A percentile compares a stretch with the other conserved stretches of the same genome.
These are phyloP conservation scores for Clonostachys chloroleuca DNA, from an alignment of 2,329 filamentous ascomycete genomes.

Conservation along the genomic window DNA sequence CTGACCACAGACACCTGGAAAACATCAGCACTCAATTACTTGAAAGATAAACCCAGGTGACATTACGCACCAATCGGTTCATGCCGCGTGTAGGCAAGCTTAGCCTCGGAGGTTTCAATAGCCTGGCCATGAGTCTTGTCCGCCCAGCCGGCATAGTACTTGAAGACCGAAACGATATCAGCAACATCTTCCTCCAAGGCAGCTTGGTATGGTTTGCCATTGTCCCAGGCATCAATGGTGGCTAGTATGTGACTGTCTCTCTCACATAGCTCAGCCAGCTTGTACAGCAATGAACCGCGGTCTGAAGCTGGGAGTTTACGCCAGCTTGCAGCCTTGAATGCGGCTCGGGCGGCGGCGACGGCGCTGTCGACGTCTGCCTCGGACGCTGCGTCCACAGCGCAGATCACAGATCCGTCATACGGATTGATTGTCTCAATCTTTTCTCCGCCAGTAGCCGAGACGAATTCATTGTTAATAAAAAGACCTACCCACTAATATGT, in stretches of 20 bases:
- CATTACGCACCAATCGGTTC: too few relatives aligned
- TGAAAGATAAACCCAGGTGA: too few relatives aligned
- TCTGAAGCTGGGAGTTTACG: conserved; percentile 63
- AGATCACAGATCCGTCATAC: conserved; percentile 42
- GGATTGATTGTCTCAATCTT: conserved; percentile 9
- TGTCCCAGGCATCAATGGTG: conserved; percentile 81
- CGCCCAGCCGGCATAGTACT: conserved; percentile 77
- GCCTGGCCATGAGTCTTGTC: conserved; percentile 90
- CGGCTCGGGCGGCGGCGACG: conserved; percentile 79
- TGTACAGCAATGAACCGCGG: conserved; percentile 65
- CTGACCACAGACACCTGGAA: conserved; percentile 64
- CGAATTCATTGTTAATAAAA: conserved; percentile 13
- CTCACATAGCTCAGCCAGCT: conserved; percentile 77
- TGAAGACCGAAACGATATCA: conserved; percentile 63
- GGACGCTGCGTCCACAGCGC: conserved; percentile 76
- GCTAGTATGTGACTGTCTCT: conserved; percentile 73
- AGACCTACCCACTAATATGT: conserved; percentile 23
- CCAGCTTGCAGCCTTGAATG: conserved; percentile 73
- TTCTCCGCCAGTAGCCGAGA: conserved; percentile 6
- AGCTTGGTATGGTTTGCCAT: conserved; percentile 60
- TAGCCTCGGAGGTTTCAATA: conserved; percentile 58
- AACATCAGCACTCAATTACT: conserved; percentile 59
- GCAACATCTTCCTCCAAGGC: conserved; percentile 63
- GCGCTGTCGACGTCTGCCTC: conserved; percentile 84
- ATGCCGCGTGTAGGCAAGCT: too few relatives aligned